Base-by-base conservation (phyloP, 805 yeast species). In the Candida hungchunana region DNA sequence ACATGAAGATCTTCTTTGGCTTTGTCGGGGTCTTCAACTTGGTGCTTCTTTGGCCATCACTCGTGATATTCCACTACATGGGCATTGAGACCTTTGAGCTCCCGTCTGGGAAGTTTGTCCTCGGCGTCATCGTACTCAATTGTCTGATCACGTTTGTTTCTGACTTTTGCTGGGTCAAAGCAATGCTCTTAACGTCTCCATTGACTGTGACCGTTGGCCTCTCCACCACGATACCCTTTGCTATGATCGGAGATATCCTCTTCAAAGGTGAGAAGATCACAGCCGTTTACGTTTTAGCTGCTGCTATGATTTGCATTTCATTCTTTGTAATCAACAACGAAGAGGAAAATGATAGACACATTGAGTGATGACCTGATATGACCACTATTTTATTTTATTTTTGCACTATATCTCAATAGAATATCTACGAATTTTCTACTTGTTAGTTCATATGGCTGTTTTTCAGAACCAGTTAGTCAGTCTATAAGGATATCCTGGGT, bases 91-190 rank as follows among this genome's bases (percentile, higher is more conserved):
- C 57, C 7, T 80, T 93, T 43, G 88, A 76, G 50, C 51, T 82
- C 29, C 97, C 97, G 1, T 65, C 69, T 0, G 59, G 73, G 2
- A 43, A 62, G 0, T 64, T 66, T 25, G 75, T 82, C 4, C 63
- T 78, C 51, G 39, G 60, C 1, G 64, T 88, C 3, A 62, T 90
- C 6, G 33, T 71, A 0, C 43, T 76, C 31, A 93, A 93, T 58
- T 83, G 89, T 40, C 52, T 75, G 23, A 77, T 87, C 27, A 87
- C 96, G 1, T 81, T 93, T 47, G 60, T 89, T 12, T 82, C 95
- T 26, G 98, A 93, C 57, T 88, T 82, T 50, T 79, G 94, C 52
- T 93, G 98, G 98, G 96, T 95, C 22, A 77, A 86, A 44, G 95
- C 97, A 0, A 93, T 89, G 76, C 69, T 93, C 21, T 64, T 93